Conservation (phyloP, 768 basidiomycete genomes). For the Nidularia pulvinata region DNA sequence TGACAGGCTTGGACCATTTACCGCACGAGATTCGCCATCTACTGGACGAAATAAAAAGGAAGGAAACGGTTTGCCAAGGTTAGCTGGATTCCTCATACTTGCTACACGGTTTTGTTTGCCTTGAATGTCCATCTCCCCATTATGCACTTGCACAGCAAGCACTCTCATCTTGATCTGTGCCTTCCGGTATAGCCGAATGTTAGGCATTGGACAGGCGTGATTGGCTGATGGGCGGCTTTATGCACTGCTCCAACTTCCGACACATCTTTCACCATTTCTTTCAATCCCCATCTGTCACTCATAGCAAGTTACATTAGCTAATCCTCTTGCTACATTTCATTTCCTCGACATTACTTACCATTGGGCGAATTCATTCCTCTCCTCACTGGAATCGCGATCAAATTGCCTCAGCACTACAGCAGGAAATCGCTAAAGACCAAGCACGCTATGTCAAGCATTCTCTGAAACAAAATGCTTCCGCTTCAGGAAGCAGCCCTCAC, state of each 20-base stretch:
- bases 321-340: too few species aligned
- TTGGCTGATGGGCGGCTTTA: too few species aligned
- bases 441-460: conserved; percentile 34
- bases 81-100: neutral
- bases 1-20: conserved; percentile 42
- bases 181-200: too few species aligned
- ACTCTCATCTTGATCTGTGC: neutral
- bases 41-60: conserved; percentile 40
- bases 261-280: too few species aligned
- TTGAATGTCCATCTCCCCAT: too few species aligned
- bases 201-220: too few species aligned
- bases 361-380: neutral
- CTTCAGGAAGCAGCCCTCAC: conserved; percentile 7
- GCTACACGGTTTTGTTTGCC: too few species aligned
- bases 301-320: too few species aligned
- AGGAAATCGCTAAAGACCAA: conserved; percentile 35
- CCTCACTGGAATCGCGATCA: neutral
- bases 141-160: neutral
- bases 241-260: too few species aligned
- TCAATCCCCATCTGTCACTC: too few species aligned
- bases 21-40: conserved; percentile 45
- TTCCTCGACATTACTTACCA: neutral
- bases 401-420: conserved; percentile 29
- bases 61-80: conserved; percentile 38
- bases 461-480: conserved; percentile 15